phyloP scores from a whole-genome alignment of 768 basidiomycete species.

The Phanerodontia chrysosporium region DNA sequence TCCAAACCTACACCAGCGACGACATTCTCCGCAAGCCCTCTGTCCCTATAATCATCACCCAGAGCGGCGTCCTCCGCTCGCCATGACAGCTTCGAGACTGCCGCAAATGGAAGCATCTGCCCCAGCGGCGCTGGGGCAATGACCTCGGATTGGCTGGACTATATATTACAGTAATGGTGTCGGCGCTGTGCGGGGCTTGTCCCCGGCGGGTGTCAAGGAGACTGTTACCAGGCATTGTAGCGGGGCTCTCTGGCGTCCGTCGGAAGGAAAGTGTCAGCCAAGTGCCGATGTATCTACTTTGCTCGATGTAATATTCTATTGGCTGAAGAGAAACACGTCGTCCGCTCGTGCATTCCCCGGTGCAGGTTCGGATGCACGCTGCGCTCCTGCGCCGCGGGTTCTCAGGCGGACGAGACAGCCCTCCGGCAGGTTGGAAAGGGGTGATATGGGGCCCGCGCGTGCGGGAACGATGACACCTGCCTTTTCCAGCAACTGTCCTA shows the following conservation, averaged over 20 bases:
- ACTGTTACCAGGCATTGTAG: not conserved
- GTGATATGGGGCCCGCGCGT: not conserved
- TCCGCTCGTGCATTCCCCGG: not conserved
- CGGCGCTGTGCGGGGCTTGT: not conserved
- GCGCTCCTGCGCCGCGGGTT: not conserved
- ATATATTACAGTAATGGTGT: not conserved
- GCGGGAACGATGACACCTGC: not conserved
- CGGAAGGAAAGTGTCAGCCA: not conserved
- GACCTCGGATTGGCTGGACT: not conserved
- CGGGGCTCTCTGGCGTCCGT: not conserved
- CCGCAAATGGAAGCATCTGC: slow-evolving; percentile 6
- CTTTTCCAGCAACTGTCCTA: not conserved
- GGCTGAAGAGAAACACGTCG: not conserved
- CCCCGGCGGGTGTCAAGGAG: not conserved
- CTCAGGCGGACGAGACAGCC: not conserved
- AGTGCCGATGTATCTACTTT: not conserved
- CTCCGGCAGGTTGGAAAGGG: too few species aligned
- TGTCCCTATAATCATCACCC: slow-evolving; percentile 22
- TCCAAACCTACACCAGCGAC: slow-evolving; percentile 29
- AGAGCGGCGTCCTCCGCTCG: slow-evolving; percentile 17
- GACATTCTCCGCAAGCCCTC: slow-evolving; percentile 26
- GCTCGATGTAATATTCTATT: not conserved
- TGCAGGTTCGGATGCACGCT: not conserved
- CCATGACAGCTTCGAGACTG: not conserved
- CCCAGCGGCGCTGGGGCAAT: not conserved